Conservation (phyloP, 768 basidiomycete genomes). For the Auricularia sp. region DNA sequence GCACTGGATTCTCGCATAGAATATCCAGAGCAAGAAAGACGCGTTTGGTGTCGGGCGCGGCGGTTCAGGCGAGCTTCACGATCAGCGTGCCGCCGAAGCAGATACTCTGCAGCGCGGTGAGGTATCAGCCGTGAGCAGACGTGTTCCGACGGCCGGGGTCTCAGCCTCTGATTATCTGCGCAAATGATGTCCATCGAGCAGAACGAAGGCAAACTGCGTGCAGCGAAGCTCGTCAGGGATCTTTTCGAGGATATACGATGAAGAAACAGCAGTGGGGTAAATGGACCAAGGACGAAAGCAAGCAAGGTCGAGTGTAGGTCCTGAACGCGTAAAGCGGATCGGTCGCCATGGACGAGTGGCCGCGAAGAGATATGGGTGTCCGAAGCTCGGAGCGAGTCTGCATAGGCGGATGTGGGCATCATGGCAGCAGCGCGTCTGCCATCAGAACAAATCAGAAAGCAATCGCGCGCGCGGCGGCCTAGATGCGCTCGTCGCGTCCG, state of each 20-base stretch:
- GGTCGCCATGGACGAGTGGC: too few relatives aligned
- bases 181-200: conserved; percentile 25
- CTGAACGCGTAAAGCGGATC: too few relatives aligned
- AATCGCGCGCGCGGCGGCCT: too few relatives aligned
- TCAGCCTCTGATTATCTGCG: conserved; percentile 13
- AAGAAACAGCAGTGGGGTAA: conserved; percentile 7
- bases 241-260: conserved; percentile 19
- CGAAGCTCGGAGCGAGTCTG: too few relatives aligned
- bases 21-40: conserved; percentile 21
- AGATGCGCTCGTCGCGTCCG: too few relatives aligned
- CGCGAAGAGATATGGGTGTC: too few relatives aligned
- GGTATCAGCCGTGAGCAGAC: conserved; percentile 20
- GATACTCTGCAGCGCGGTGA: conserved; percentile 16
- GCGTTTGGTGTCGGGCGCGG: conserved; percentile 18
- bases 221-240: conserved; percentile 9
- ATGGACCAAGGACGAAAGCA: too few relatives aligned
- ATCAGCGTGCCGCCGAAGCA: conserved; percentile 20
- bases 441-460: too few relatives aligned
- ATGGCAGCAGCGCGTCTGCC: too few relatives aligned
- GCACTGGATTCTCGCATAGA: conserved; percentile 15
- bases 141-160: conserved; percentile 11
- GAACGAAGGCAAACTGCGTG: conserved; percentile 19
- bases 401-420: too few relatives aligned
- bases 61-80: conserved; percentile 23
- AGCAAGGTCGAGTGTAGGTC: too few relatives aligned